phyloP scores from a whole-genome alignment of 139 green algal genomes.

The Closterium sp. region DNA sequence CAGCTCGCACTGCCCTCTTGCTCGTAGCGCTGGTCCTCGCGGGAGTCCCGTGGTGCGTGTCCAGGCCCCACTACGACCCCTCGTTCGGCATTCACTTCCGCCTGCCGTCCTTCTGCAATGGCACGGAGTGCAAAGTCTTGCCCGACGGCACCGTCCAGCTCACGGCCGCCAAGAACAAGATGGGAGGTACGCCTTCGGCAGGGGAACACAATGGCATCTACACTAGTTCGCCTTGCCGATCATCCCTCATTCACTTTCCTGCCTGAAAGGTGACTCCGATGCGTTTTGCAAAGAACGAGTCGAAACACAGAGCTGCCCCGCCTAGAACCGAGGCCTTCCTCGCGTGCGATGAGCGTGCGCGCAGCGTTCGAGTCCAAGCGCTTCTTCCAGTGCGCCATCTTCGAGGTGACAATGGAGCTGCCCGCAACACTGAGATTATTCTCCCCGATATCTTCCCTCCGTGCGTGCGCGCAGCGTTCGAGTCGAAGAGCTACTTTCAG shows the following conservation, averaged over 20 bases:
- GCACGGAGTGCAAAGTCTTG: not conserved
- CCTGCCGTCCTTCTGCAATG: not conserved
- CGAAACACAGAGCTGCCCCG: not conserved
- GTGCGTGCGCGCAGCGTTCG: not conserved
- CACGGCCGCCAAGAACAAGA: not conserved
- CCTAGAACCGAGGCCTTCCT: not conserved
- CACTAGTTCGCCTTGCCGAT: too few relatives aligned
- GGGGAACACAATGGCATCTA: too few relatives aligned
- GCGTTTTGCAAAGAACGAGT: too few relatives aligned
- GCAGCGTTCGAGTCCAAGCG: not conserved
- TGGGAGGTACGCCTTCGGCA: not conserved
- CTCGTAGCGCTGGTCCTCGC: not conserved
- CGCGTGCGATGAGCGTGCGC: not conserved
- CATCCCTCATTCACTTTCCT: not conserved
- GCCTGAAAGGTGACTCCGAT: too few relatives aligned
- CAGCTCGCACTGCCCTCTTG: not conserved
- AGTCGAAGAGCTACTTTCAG: constrained; percentile 2
- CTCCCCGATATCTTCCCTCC: too few relatives aligned
- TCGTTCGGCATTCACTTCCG: not conserved
- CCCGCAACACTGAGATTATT: too few relatives aligned
- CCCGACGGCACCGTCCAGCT: not conserved
- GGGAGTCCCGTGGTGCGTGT: not conserved
- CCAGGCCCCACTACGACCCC: not conserved
- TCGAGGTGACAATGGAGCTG: not conserved
- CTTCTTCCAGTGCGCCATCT: not conserved